Base-by-base conservation (phyloP, 371 early-diverging fungal genomes). In the Mucor velutinosus region DNA sequence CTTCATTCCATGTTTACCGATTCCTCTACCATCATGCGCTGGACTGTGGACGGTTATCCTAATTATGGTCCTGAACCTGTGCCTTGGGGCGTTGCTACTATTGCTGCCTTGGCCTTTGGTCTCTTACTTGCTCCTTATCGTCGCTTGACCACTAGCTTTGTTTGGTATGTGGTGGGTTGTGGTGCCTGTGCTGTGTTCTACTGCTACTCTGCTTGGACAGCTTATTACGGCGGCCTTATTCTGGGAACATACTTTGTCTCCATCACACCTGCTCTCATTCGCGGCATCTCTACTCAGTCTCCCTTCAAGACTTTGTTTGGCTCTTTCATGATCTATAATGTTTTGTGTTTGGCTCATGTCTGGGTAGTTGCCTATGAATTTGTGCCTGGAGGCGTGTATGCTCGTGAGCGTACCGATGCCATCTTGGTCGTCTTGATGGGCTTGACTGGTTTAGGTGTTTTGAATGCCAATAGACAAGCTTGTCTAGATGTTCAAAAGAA, bases 301-400 rank as follows among this genome's bases (percentile, higher is more conserved):
- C 87, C 91, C 1, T 92, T 92, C 59, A 85, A 86, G 62, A 91
- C 94, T 12, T 73, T 91, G 43, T 75, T 87, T 10, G 79, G 80
- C 21, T 76, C 83, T 12, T 86, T 89, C 68, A 75, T 92, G 75
- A 73, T 78, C 61, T 92, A 92, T 68, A 91, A 90, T 69, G 58
- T 91, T 7, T 74, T 93, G 29, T 88, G 89, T 53, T 76, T 94
- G 29, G 91, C 86, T 14, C 89, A 90, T 66, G 90, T 93, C 6
- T 94, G 92, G 92, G 86, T 86, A 6, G 94, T 94, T 12, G 94
- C 94, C 10, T 94, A 93, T 65, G 94, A 85, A 58, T 94, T 94
- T 78, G 94, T 94, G 6, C 94, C 94, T 19, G 92, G 87, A 45
- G 94, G 94, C 37, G 87, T 84, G 19, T 75, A 86, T 65, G 80